Evolutionary conservation across 352 stramenopile species (phyloP).

Genomic region (Phytophthora constricta): DNA sequence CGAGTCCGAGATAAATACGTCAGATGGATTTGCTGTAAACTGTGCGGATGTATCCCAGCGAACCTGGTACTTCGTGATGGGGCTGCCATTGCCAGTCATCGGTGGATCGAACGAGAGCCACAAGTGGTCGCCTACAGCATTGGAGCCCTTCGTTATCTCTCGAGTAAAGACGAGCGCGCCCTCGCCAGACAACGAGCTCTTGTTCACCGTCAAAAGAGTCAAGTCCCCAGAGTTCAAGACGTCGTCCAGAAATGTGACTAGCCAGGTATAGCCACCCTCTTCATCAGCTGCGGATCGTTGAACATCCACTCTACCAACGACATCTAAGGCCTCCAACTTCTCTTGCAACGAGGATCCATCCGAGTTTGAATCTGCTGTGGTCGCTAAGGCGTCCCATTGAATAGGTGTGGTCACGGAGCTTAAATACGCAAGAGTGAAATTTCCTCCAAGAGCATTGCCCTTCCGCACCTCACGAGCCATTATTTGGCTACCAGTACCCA

Average conservation of each 20-base stretch:
- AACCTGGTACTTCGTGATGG: slow-evolving; percentile 70
- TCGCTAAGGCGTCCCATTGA: slow-evolving; percentile 44
- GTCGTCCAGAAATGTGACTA: slow-evolving; percentile 82
- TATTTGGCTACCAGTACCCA: slow-evolving; percentile 66
- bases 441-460: slow-evolving; percentile 66
- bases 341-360: slow-evolving; percentile 79
- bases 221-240: slow-evolving; percentile 69
- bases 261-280: slow-evolving; percentile 69
- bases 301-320: slow-evolving; percentile 56
- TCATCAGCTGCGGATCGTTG: slow-evolving; percentile 49
- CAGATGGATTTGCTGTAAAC: slow-evolving; percentile 56
- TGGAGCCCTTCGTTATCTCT: slow-evolving; percentile 72
- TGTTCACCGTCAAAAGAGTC: slow-evolving; percentile 49
- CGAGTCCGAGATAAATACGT: slow-evolving; percentile 59
- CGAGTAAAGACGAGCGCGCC: slow-evolving; percentile 50
- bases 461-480: slow-evolving; percentile 69
- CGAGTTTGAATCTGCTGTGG: slow-evolving; percentile 31
- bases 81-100: slow-evolving; percentile 62
- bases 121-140: slow-evolving; percentile 72
- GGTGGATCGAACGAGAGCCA: slow-evolving; percentile 82
- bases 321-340: slow-evolving; percentile 66
- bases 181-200: slow-evolving; percentile 41
- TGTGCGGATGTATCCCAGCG: slow-evolving; percentile 66
- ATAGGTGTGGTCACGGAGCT: slow-evolving; percentile 32
- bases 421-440: slow-evolving; percentile 66